phyloP scores from a whole-genome alignment of 228 moss, liverwort and hornwort genomes.

The Sphagnum fallax region DNA sequence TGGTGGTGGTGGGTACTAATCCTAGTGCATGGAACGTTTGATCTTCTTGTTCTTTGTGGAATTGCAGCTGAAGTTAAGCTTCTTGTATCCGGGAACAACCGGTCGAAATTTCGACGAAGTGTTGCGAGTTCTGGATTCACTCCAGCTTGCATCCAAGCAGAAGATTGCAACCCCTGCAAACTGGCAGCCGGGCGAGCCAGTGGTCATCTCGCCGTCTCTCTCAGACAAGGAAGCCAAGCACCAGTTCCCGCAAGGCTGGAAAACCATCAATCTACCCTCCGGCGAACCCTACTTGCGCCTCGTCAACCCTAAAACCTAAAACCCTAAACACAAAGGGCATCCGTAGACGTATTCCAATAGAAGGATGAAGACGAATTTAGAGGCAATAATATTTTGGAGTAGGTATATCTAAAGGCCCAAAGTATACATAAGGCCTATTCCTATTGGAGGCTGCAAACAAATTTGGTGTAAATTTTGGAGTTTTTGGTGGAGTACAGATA shows the following conservation, averaged over 20 bases:
- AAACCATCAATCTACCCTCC: slow-evolving; percentile 41
- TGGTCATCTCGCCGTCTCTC: slow-evolving; percentile 52
- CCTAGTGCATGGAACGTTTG: not conserved
- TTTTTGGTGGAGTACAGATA: too few species aligned
- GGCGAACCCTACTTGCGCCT: slow-evolving; percentile 58
- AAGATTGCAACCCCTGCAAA: slow-evolving; percentile 61
- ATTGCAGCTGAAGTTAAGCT: slow-evolving; percentile 61
- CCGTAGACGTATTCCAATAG: not conserved
- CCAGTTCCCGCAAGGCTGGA: slow-evolving; percentile 59
- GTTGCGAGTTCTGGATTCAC: slow-evolving; percentile 58
- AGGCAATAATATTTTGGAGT: too few species aligned
- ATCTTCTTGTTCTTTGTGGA: not conserved
- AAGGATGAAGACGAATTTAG: not conserved
- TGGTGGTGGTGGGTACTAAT: not conserved
- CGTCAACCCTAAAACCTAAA: slow-evolving; percentile 4
- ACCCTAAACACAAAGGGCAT: not conserved
- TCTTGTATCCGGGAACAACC: slow-evolving; percentile 59
- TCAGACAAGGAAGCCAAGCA: slow-evolving; percentile 45
- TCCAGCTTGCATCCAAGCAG: slow-evolving; percentile 43
- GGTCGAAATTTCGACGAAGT: slow-evolving; percentile 69
- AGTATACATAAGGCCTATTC: too few species aligned
- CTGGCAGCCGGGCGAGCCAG: slow-evolving; percentile 52
- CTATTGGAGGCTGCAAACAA: too few species aligned
- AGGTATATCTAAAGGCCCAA: too few species aligned
- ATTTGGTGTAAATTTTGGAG: too few species aligned